Percentiles rank a stretch among this genome's conserved stretches.
Conservation (phyloP, 208 protist genomes). For the Strigomonas culicis region DNA sequence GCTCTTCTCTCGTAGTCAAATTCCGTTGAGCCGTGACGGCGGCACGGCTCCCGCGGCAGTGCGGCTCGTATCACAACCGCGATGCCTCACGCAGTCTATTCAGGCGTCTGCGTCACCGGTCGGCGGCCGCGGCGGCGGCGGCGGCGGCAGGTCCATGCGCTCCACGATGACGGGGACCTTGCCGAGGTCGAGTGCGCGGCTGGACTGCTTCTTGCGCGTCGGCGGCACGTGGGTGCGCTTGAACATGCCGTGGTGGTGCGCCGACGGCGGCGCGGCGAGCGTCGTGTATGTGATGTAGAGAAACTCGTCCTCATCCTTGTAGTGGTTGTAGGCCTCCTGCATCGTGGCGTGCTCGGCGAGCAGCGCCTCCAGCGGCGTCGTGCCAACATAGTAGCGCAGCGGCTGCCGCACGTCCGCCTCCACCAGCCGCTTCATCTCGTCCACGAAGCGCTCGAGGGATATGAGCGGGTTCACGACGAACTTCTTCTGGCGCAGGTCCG, state of each 20-base stretch:
- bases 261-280: constrained; percentile 8
- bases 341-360: constrained; percentile 14
- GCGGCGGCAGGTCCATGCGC: constrained; percentile 69
- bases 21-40: constrained; percentile 58
- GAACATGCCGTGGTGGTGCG: constrained; percentile 23
- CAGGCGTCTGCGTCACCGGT: not conserved
- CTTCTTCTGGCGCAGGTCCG: constrained; percentile 42
- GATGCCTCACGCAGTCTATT: not conserved
- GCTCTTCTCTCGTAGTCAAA: not conserved
- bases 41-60: constrained; percentile 24
- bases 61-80: constrained; percentile 40
- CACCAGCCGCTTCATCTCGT: constrained; percentile 88
- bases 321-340: constrained; percentile 14
- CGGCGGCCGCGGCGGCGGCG: constrained; percentile 85
- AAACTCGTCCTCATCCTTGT: constrained; percentile 19
- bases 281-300: constrained; percentile 19
- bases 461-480: constrained; percentile 62
- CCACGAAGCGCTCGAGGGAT: constrained; percentile 86
- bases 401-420: constrained; percentile 72
- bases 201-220: constrained; percentile 35
- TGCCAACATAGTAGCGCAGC: constrained; percentile 90
- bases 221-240: constrained; percentile 38
- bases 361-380: constrained; percentile 58
- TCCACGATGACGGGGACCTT: constrained; percentile 89
- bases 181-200: constrained; percentile 50